Percentiles rank a stretch among this genome's conserved stretches.
Evolutionary conservation across 2,329 filamentous ascomycete genomes (phyloP).

Genomic region (Cercospora sojina): DNA sequence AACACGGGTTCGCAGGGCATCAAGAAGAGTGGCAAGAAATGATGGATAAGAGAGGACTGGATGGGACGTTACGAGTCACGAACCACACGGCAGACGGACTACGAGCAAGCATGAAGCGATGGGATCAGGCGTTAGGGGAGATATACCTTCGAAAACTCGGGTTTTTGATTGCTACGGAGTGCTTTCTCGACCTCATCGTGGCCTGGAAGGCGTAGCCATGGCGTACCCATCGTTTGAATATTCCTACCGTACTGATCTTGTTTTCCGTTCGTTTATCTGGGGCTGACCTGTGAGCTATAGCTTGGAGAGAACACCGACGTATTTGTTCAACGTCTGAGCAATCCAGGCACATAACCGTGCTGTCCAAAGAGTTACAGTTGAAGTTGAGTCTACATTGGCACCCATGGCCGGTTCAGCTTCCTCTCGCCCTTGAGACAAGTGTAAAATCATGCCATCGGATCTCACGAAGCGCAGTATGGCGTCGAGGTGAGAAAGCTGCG

Average conservation of each 20-base stretch:
- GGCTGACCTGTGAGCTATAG: neutral
- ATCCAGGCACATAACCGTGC: neutral
- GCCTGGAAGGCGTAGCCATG: too few species aligned
- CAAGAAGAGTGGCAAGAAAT: constrained; percentile 99
- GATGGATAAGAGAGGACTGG: neutral
- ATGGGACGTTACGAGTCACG: constrained; percentile 6
- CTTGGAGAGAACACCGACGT: neutral
- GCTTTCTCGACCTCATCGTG: neutral
- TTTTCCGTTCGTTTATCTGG: neutral
- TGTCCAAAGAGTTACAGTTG: neutral
- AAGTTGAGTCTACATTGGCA: neutral
- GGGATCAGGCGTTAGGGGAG: constrained; percentile 19
- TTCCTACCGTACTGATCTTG: neutral
- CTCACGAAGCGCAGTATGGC: neutral
- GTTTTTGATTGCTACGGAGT: neutral
- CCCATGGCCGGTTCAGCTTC: neutral
- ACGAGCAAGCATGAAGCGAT: constrained; percentile 4
- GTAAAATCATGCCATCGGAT: neutral
- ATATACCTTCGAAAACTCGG: constrained; percentile 19
- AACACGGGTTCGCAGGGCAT: constrained; percentile 84
- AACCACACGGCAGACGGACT: constrained; percentile 12
- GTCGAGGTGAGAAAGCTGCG: neutral
- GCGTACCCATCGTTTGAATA: too few species aligned
- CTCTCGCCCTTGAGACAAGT: neutral
- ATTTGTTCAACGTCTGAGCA: neutral